Conservation (phyloP, 257 asterid species). For the Nicotiana tabacum region DNA sequence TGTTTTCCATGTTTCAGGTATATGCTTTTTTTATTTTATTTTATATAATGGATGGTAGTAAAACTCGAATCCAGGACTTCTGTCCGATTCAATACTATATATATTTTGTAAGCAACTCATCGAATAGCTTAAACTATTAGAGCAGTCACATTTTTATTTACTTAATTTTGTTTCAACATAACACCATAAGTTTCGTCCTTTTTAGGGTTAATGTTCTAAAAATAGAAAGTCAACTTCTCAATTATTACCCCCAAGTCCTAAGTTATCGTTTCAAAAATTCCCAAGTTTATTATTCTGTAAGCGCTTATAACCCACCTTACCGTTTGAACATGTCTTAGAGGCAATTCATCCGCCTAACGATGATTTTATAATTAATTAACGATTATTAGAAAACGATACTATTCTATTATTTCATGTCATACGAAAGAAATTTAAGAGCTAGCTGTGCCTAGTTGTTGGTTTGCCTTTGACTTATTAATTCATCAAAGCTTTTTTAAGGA, state of each 20-base stretch:
- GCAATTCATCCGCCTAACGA: constrained; percentile 8
- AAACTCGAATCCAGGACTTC: no score
- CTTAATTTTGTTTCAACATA: no score
- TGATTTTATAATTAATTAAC: not conserved
- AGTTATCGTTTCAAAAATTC: not conserved
- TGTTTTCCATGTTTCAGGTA: no score
- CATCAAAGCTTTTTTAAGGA: not conserved
- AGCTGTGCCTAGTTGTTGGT: constrained; percentile 6
- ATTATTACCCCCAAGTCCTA: not conserved
- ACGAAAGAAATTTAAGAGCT: not conserved
- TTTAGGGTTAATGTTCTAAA: no score
- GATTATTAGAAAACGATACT: not conserved
- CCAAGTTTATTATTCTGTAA: not conserved
- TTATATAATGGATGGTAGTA: no score
- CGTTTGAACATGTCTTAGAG: constrained; percentile 28
- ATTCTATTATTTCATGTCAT: not conserved
- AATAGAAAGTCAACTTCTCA: not conserved
- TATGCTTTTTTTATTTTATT: no score
- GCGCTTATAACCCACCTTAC: not conserved
- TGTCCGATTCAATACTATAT: no score
- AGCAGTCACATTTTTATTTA: accelerated
- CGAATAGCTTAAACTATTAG: no score
- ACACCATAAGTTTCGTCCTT: no score
- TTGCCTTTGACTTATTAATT: constrained; percentile 15
- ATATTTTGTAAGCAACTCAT: no score